phyloP scores from a whole-genome alignment of 345 rosid species.

The Dovyalis caffra region DNA sequence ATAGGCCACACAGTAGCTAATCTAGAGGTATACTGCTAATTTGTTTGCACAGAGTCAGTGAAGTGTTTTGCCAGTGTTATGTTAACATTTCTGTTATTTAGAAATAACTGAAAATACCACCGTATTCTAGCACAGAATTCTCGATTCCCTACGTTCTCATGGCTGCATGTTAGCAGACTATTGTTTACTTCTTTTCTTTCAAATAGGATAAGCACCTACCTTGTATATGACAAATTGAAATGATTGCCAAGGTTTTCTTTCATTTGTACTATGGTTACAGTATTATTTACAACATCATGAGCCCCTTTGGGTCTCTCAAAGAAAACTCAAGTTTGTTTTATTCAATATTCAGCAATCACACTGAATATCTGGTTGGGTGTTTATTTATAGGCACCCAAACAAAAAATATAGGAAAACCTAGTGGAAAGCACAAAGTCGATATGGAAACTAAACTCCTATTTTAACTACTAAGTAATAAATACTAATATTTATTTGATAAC shows the following conservation, averaged over 20 bases:
- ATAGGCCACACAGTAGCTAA: conserved; percentile 93
- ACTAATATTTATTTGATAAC: no score
- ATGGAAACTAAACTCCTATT: no score
- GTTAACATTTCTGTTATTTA: neutral
- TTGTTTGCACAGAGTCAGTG: neutral
- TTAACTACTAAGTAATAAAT: no score
- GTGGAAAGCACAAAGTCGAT: no score
- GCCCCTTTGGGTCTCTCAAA: neutral
- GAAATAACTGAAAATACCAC: neutral
- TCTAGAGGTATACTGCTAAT: conserved; percentile 53
- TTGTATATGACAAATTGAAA: neutral
- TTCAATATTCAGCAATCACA: no score
- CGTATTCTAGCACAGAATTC: neutral
- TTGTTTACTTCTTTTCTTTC: neutral
- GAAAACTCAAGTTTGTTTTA: no score
- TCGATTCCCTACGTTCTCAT: neutral
- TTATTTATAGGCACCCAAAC: no score
- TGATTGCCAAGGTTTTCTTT: neutral
- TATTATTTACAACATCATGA: neutral
- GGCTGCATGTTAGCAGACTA: neutral
- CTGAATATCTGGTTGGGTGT: no score
- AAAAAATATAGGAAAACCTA: no score
- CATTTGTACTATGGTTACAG: neutral
- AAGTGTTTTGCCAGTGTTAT: conserved; percentile 1
- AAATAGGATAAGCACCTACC: neutral